Base-by-base conservation (phyloP, 306 rosid genomes). In the Trifolium pratense region DNA sequence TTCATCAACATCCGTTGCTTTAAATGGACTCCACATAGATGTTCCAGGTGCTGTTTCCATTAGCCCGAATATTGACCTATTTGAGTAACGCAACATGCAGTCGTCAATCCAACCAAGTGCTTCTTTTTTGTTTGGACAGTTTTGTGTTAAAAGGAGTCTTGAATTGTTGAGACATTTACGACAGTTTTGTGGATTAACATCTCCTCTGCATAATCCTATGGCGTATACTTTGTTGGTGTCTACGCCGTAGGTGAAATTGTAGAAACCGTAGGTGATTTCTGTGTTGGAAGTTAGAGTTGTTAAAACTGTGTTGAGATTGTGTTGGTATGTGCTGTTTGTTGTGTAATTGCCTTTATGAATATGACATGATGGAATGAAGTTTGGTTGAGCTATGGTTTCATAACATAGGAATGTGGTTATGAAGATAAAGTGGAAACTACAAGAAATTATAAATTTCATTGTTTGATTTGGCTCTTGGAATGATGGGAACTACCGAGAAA, bases 131-230 rank as follows among this genome's bases (percentile, higher is more conserved):
- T 76, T 26, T 2, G 87, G 82, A 66, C 87, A 87, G 1, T 1
- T 11, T 61, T 57, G 5, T 13, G 25, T 37, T 48, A 84, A 77
- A 60, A 6, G 55, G 13, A 5, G 5, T 16, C 9, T 46, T 1
- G 84, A 62, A 34, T 62, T 65, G 14, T 67, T 52, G 58, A 86
- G 79, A 67, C 90, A 86, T 25, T 21, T 39, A 3, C 66, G 77
- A 39, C 93, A 86, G 0, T 3, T 48, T 6, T 63, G 68, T 1
- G 55, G 31, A 7, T 21, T 9, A 11, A 84, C 13, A 49, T 86
- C 89, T 4, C 87, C 89, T 45, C 84, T 53, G 43, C 91, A 89
- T 12, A 81, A 53, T 3, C 73, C 86, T 2, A 69, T 70, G 11
- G 83, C 83, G 4, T 73, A 39, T 2, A 68, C 86, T 66, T 58